Evolutionary conservation across 768 basidiomycete genomes (phyloP).

Genomic region (Rhizopogon sp.): DNA sequence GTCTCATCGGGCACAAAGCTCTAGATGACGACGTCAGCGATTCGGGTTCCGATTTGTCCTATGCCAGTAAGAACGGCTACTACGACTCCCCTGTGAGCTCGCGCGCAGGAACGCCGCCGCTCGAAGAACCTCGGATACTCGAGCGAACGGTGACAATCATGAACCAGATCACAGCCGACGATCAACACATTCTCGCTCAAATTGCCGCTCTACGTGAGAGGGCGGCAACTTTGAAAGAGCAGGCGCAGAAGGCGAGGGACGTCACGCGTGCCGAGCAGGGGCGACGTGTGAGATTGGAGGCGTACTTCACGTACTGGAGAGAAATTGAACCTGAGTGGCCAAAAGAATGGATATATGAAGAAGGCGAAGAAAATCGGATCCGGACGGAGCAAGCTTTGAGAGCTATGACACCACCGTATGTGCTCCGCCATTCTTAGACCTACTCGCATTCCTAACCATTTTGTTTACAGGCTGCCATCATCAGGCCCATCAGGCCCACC

Average conservation of each 20-base stretch:
- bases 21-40: constrained; percentile 8
- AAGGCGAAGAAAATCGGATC: not conserved
- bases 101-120: constrained; percentile 16
- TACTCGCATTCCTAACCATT: too few species aligned
- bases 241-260: constrained; percentile 17
- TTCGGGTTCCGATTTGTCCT: constrained; percentile 20
- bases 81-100: constrained; percentile 21
- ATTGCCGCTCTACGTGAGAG: constrained; percentile 7
- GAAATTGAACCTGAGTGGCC: constrained; percentile 19
- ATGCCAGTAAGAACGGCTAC: constrained; percentile 15
- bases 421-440: too few species aligned
- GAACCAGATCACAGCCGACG: constrained; percentile 17
- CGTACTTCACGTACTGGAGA: constrained; percentile 24
- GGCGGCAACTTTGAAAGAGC: constrained; percentile 15
- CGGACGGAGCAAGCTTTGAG: too few species aligned
- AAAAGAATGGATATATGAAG: constrained; percentile 18
- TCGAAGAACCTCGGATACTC: constrained; percentile 12
- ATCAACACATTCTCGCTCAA: constrained; percentile 11
- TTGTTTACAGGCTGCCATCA: not conserved
- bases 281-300: constrained; percentile 21
- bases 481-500: not conserved
- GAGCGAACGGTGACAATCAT: constrained; percentile 21
- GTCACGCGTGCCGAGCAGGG: constrained; percentile 17
- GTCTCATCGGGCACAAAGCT: not conserved
- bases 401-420: too few species aligned